A percentile compares a stretch with the other conserved stretches of the same genome.
Conservation (phyloP, 331 rosid genomes). For the Dryas integrifolia region DNA sequence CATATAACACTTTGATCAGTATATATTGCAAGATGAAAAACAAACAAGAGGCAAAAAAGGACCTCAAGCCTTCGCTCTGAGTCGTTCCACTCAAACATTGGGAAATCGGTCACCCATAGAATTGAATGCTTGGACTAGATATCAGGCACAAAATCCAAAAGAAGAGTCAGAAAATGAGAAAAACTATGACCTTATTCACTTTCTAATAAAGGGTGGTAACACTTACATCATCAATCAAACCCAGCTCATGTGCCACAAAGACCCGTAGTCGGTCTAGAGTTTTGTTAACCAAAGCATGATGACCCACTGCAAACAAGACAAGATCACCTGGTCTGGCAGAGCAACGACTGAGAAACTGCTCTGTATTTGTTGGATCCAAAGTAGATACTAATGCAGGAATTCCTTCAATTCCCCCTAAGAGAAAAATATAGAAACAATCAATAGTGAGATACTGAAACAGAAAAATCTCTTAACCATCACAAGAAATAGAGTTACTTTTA, state of each 20-base stretch:
- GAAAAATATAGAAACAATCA: constrained; percentile 27
- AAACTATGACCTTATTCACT: neutral
- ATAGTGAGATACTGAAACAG: constrained; percentile 8
- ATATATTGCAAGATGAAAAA: neutral
- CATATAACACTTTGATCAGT: neutral
- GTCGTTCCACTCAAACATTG: constrained; percentile 99
- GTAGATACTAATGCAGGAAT: constrained; percentile 73
- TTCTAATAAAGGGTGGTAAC: neutral
- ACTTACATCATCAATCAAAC: constrained; percentile 77
- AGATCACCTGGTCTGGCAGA: constrained; percentile 71
- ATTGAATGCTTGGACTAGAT: constrained; percentile 78
- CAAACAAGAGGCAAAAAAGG: constrained; percentile 25
- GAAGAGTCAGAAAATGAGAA: constrained; percentile 25
- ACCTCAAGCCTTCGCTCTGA: constrained; percentile 92
- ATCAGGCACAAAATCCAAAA: constrained; percentile 28
- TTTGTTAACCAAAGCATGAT: constrained; percentile 59
- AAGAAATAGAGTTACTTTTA: constrained; percentile 28
- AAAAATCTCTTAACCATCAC: neutral
- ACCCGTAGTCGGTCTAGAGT: constrained; percentile 77
- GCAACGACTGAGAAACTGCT: constrained; percentile 51
- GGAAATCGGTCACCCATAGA: constrained; percentile 94
- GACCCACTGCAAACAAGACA: constrained; percentile 78
- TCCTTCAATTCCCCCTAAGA: constrained; percentile 75
- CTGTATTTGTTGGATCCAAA: constrained; percentile 56
- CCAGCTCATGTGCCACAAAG: constrained; percentile 66